Base-by-base conservation (phyloP, 1,284 basidiomycete species). In the Microbotryum violaceum region DNA sequence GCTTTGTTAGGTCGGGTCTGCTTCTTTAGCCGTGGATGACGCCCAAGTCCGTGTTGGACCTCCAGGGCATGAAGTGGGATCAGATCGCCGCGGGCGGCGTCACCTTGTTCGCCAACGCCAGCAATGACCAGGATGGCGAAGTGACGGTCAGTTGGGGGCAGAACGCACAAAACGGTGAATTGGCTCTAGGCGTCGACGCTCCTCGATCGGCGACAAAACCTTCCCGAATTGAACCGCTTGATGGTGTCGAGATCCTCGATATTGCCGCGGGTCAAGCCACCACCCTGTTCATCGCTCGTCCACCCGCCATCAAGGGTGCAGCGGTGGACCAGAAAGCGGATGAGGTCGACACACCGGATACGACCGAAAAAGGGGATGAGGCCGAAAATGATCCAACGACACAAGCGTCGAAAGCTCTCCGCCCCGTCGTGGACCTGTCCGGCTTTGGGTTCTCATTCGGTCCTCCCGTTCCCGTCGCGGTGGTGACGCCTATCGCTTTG, bases 101-200 rank as follows among this genome's bases (percentile, higher is more conserved):
- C n/a, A 92, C 91, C 0, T 87, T 93, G 71, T 93, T 90, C 78
- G 81, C 86, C 21, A 80, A 88, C 20, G 83, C 85, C 0, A 81
- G 83, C 2, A 84, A 87, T 47, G 77, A 78, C 37, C 83, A 86
- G 33, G 87, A 90, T 49, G 84, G 81, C 8, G 77, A 79, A 20
- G 78, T 91, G 85, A 88, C 89, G 10, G 84, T 93, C 49, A 85
- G 83, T 8, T 94, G 88, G 78, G 91, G 90, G 2, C 90, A 93
- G 74, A 88, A 86, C 16, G 74, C 63, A 21, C 44, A 29, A 6
- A 62, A 61, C 8, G 58, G 63, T 16, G 67, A 69, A 58, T 42
- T 69, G 6, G 67, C 61, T 18, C 61, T 69, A 14, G 67, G 67
- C 0, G 48, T 51, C 20, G 67, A 63, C 18, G 45, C 67, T 2